Base-by-base conservation (phyloP, 1,139 yeast genomes). In the Taphrina confusa region DNA sequence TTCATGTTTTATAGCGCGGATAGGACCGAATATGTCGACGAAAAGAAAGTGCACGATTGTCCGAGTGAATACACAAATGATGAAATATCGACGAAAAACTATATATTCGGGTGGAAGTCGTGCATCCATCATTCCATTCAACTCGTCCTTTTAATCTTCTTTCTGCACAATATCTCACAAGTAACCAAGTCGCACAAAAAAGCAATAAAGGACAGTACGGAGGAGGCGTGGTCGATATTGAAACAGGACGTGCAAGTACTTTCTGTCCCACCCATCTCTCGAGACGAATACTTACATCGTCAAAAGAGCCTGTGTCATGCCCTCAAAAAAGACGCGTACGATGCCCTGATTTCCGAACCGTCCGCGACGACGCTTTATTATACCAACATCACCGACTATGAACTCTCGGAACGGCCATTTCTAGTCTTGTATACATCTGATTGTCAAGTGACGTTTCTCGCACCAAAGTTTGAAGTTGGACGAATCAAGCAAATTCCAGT, bases 331-430 rank as follows among this genome's bases (percentile, higher is more conserved):
- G 58, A 40, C 8, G 40, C 37, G 4, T n/a, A 52, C 20, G 58
- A 58, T 45, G 61, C 54, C 28, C 36, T 50, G 11, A 31, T 58
- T 9, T 51, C 57, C 14, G 61, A 58, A 23, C 61, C 61, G 2
- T 42, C 54, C 27, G 50, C 57, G 14, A 39, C 61, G 20, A 44
- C 57, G 4, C 42, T 46, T 2, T 58, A 58, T 22, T 58, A 42
- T 20, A 30, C 50, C 44, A 58, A 58, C 42, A 33, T 58, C 20
- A 42, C 61, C 4, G 14, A 22, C 25, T 52, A 37, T 22, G 58
- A 39, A 11, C 46, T 54, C 4, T 58, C 61, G 9, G 61, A 58
- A 37, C 51, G 61, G 6, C 61, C 61, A 3, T 58, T 52, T 30
- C 16, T 58, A 14, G 20, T 45, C 12, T 16, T 36, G 14, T 28